Conservation (phyloP, 768 basidiomycete genomes). For the Pleurotus salmoneostramineus region DNA sequence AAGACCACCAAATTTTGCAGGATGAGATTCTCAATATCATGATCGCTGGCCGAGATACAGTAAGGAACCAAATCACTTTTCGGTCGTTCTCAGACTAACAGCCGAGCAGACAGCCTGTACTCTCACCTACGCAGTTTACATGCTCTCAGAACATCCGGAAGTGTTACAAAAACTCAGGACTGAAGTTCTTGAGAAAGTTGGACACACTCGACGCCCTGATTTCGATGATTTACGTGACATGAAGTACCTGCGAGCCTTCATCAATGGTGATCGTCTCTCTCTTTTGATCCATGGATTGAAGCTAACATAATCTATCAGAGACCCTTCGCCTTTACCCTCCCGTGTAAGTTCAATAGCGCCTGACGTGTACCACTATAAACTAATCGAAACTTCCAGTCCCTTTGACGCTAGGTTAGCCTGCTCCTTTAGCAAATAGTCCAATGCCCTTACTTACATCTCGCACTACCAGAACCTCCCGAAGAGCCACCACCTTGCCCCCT, state of each 20-base stretch:
- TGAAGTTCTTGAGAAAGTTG: slow-evolving; percentile 45
- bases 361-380: not conserved
- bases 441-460: not conserved
- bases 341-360: slow-evolving; percentile 30
- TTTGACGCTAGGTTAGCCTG: slow-evolving; percentile 27
- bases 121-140: slow-evolving; percentile 51
- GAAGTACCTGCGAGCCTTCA: slow-evolving; percentile 55
- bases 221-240: slow-evolving; percentile 53
- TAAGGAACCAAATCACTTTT: slow-evolving; percentile 12
- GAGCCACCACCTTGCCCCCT: not conserved
- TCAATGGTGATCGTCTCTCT: slow-evolving; percentile 36
- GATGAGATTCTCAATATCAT: slow-evolving; percentile 53
- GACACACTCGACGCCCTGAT: slow-evolving; percentile 38
- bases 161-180: slow-evolving; percentile 42
- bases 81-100: not conserved
- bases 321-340: slow-evolving; percentile 49
- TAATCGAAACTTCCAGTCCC: slow-evolving; percentile 18
- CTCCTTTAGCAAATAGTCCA: not conserved
- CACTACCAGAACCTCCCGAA: not conserved
- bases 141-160: slow-evolving; percentile 48
- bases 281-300: not conserved
- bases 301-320: slow-evolving; percentile 24
- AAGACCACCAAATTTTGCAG: slow-evolving; percentile 35
- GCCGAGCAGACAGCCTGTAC: slow-evolving; percentile 38
- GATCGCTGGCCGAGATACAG: slow-evolving; percentile 56